phyloP scores from a whole-genome alignment of 2,329 filamentous ascomycete species.

The Chalaropsis thielavioides region DNA sequence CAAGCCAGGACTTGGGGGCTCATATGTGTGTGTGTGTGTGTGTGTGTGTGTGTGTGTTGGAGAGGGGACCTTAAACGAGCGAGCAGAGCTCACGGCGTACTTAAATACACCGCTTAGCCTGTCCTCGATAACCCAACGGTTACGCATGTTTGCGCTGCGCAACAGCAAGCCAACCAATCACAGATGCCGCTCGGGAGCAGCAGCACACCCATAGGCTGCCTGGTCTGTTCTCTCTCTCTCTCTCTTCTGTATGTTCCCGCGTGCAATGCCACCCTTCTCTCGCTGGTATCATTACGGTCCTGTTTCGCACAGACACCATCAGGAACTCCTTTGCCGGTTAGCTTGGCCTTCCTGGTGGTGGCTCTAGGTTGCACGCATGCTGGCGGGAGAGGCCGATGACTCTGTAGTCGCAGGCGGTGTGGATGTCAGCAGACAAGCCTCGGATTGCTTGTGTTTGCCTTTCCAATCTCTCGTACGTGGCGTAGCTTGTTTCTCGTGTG shows the following conservation, averaged over 20 bases:
- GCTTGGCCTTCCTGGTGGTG: neutral
- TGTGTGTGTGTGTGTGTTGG: neutral
- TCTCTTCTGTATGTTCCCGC: neutral
- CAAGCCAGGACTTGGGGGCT: neutral
- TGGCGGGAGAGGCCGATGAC: neutral
- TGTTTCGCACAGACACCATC: neutral
- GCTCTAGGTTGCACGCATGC: neutral
- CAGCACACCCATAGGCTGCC: neutral
- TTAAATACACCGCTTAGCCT: neutral
- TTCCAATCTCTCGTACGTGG: neutral
- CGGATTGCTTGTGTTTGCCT: neutral
- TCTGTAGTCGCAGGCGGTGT: neutral
- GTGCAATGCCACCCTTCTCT: neutral
- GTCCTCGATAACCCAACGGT: neutral
- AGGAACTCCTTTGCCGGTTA: neutral
- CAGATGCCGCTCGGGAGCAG: neutral
- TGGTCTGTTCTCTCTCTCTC: neutral
- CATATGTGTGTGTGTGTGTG: neutral
- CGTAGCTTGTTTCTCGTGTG: neutral
- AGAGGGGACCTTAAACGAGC: neutral
- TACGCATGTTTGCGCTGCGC: neutral
- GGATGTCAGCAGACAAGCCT: neutral
- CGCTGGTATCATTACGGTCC: neutral
- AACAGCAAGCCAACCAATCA: neutral
- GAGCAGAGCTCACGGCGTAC: neutral